Conservation (phyloP, 2,329 filamentous ascomycete species). For the Ophiosphaerella herpotricha region DNA sequence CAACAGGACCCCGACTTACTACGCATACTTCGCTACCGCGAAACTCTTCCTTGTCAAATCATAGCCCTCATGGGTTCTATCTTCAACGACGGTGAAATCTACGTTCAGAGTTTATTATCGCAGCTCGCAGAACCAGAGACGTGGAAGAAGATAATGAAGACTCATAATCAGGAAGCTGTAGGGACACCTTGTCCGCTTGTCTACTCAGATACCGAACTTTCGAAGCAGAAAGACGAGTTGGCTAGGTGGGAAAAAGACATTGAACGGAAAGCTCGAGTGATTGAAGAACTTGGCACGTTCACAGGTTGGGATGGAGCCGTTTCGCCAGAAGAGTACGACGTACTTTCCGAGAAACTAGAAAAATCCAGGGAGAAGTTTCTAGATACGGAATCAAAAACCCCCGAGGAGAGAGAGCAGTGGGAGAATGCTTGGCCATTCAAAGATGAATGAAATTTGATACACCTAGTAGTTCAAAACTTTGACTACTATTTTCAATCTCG, state of each 20-base stretch:
- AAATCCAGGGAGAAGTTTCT: background rate
- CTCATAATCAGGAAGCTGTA: background rate
- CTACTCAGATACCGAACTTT: background rate
- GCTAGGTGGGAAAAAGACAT: constrained; percentile 5
- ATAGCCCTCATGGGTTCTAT: constrained; percentile 4
- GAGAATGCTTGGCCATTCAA: background rate
- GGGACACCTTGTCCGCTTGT: background rate
- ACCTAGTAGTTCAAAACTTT: no score
- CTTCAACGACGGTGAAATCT: constrained; percentile 12
- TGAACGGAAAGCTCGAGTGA: constrained; percentile 8
- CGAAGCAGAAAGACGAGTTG: background rate
- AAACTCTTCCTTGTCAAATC: constrained; percentile 9
- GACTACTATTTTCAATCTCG: no score
- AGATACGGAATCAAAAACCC: background rate
- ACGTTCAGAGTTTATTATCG: constrained; percentile 8
- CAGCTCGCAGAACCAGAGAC: constrained; percentile 4
- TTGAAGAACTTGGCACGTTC: constrained; percentile 10
- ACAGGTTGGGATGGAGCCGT: constrained; percentile 15
- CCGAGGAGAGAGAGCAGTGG: background rate
- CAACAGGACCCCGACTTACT: constrained; percentile 8
- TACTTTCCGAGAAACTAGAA: constrained; percentile 7
- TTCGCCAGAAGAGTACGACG: constrained; percentile 6
- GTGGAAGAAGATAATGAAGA: background rate
- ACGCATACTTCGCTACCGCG: constrained; percentile 4
- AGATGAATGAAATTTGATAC: no score